Evolutionary conservation across 2,329 filamentous ascomycete species (phyloP), one percentile per base, ranked within the genome.

Genomic region (Phyllosticta paracitricarpa): DNA sequence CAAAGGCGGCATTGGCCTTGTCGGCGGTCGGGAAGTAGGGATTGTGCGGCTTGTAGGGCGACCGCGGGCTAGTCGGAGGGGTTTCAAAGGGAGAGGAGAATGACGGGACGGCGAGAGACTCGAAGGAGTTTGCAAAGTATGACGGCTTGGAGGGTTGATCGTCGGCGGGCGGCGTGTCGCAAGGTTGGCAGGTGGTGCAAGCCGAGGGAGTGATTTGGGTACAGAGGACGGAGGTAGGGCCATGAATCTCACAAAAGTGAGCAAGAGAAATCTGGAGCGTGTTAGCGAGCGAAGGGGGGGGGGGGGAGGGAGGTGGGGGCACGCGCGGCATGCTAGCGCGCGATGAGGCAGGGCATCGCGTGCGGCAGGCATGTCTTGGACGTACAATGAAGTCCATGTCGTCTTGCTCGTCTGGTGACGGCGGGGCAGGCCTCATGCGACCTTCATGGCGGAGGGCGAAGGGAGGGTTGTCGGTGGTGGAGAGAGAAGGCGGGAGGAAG

Each of bases 171-270:
- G 76, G 74, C 51, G 76, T 77, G 51, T 75, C 71, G 68, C 75
- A 74, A 62, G 78, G 74, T 65, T 77, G 77, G 70, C 82, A 84
- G 68, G 81, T 77, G 55, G 74, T 70, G 68, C 82, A 84, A 61
- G 80, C 75, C 62, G 81, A 75, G 14, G 81, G 81, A 56, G 81
- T 75, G 65, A 82, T 79, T 70, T 84, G 82, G 62, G 82, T 84
- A 72, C 82, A 84, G 65, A 84, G 81, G 71, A 84, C 83, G 61
- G 81, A 83, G 58, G 82, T 84, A 19, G 82, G 82, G 70, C 82
- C 82, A 78, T 84, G 81, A 71, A 82, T 76, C 74, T 84, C 82
- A 73, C 82, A 84, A 71, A 84, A 84, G 74, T 84, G 82, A 65
- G 82, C 83, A 65, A 84, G 78, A 68, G 82, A 84, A 69, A 84